phyloP scores from a whole-genome alignment of 768 basidiomycete genomes.

The Artomyces pyxidatus region DNA sequence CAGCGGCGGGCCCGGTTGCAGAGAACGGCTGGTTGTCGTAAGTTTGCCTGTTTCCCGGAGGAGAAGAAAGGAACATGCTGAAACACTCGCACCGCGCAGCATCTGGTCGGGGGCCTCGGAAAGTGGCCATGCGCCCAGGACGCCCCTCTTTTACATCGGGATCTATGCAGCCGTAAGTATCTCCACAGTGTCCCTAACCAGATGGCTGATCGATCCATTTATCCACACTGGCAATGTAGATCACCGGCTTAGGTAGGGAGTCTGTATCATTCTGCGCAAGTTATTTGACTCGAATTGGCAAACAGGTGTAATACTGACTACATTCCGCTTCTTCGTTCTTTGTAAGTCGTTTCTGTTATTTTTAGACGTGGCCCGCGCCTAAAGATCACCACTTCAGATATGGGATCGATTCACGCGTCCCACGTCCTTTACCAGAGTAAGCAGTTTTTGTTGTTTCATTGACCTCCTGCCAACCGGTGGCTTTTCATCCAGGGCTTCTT shows the following conservation, averaged over 20 bases:
- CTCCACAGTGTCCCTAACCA: no score
- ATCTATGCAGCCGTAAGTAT: slow-evolving; percentile 58
- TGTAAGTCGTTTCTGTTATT: slow-evolving; percentile 36
- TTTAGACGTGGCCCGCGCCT: slow-evolving; percentile 4
- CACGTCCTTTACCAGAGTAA: slow-evolving; percentile 64
- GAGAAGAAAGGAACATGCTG: no score
- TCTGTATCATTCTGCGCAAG: no score
- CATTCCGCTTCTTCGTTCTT: slow-evolving; percentile 61
- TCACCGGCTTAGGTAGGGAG: no score
- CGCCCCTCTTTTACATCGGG: slow-evolving; percentile 49
- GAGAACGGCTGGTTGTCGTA: slow-evolving; percentile 41
- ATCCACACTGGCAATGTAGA: no score
- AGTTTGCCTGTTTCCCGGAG: slow-evolving; percentile 20
- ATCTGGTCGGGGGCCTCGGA: slow-evolving; percentile 33
- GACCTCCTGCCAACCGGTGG: not conserved
- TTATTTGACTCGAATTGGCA: not conserved
- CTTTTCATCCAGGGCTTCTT: slow-evolving; percentile 39
- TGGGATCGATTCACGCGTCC: slow-evolving; percentile 78
- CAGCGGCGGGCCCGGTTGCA: slow-evolving; percentile 34
- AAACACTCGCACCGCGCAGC: slow-evolving; percentile 17
- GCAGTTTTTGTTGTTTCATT: not conserved
- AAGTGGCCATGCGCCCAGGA: slow-evolving; percentile 14
- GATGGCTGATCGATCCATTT: no score
- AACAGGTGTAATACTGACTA: slow-evolving; percentile 47
- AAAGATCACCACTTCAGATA: slow-evolving; percentile 31